These are phyloP conservation scores for Lenzites betulinus DNA, from an alignment of 768 basidiomycete genomes.

Conservation along the genomic window DNA sequence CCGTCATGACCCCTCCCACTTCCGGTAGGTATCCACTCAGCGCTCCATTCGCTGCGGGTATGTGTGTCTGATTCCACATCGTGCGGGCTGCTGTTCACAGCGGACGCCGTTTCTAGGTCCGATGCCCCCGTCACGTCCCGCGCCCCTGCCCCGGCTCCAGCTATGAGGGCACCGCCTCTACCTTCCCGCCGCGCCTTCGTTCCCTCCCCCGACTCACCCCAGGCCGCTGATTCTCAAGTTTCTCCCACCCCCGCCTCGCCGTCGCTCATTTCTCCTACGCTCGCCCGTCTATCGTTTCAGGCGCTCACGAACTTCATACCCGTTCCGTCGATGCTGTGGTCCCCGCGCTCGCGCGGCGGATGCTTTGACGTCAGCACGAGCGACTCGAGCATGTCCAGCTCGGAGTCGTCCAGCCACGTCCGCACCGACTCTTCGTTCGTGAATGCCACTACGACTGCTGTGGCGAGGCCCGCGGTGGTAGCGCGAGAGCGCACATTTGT, in stretches of 20 bases:
- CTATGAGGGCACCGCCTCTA: conserved; percentile 41
- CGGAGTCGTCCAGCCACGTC: conserved; percentile 9
- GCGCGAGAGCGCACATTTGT: conserved; percentile 46
- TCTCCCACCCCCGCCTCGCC: conserved; percentile 46
- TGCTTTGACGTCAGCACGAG: conserved; percentile 25
- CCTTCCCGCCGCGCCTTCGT: conserved; percentile 29
- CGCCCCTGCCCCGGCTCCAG: conserved; percentile 26
- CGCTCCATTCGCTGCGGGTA: conserved; percentile 25
- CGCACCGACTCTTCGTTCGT: conserved; percentile 16
- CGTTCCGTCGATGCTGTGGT: conserved; percentile 41
- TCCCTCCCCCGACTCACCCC: conserved; percentile 13
- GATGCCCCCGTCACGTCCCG: conserved; percentile 13
- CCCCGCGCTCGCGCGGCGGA: conserved; percentile 23
- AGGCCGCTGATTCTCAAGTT: conserved; percentile 27
- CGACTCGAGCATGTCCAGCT: conserved; percentile 17
- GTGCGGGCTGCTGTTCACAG: conserved; percentile 20
- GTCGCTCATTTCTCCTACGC: conserved; percentile 49
- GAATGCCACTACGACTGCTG: conserved; percentile 10
- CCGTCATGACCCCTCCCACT: conserved; percentile 23
- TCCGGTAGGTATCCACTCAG: conserved; percentile 26
- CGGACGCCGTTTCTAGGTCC: conserved; percentile 18
- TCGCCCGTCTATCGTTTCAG: conserved; percentile 61
- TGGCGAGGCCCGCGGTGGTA: conserved; percentile 1
- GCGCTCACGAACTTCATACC: conserved; percentile 63
- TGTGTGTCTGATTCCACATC: conserved; percentile 24